phyloP scores from a whole-genome alignment of 371 early-diverging fungal species.

The Actinomortierella ambigua region DNA sequence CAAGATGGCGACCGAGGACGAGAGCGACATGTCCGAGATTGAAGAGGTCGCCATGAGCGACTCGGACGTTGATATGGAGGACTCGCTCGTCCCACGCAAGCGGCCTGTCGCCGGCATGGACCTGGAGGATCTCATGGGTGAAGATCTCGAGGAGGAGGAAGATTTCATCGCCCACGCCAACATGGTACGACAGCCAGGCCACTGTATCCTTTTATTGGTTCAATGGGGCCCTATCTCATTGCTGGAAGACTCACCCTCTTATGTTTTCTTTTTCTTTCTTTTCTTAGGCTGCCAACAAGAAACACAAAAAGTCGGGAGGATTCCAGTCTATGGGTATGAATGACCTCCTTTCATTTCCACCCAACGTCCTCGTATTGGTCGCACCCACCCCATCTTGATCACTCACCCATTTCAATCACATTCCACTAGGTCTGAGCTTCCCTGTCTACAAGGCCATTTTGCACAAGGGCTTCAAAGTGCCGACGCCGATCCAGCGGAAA shows the following conservation, averaged over 20 bases:
- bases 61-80: constrained; percentile 34
- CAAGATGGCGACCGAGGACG: constrained; percentile 4
- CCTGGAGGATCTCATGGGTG: constrained; percentile 44
- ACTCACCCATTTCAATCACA: not conserved
- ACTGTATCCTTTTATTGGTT: no score
- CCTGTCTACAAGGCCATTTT: constrained; percentile 85
- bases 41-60: constrained; percentile 48
- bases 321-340: constrained; percentile 94
- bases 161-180: constrained; percentile 44
- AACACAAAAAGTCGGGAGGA: constrained; percentile 93
- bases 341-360: not conserved
- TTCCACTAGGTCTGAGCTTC: constrained; percentile 65
- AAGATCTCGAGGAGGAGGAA: constrained; percentile 34
- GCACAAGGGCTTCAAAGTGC: constrained; percentile 93
- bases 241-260: not conserved
- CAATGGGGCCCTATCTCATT: not conserved
- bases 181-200: no score
- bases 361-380: not conserved
- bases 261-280: no score
- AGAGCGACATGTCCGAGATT: constrained; percentile 37
- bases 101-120: constrained; percentile 26
- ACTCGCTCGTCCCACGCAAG: constrained; percentile 39
- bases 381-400: not conserved
- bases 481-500: constrained; percentile 99
- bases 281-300: constrained; percentile 72